Base-by-base conservation (phyloP, 2,329 filamentous ascomycete genomes). In the Colletotrichum siamense region DNA sequence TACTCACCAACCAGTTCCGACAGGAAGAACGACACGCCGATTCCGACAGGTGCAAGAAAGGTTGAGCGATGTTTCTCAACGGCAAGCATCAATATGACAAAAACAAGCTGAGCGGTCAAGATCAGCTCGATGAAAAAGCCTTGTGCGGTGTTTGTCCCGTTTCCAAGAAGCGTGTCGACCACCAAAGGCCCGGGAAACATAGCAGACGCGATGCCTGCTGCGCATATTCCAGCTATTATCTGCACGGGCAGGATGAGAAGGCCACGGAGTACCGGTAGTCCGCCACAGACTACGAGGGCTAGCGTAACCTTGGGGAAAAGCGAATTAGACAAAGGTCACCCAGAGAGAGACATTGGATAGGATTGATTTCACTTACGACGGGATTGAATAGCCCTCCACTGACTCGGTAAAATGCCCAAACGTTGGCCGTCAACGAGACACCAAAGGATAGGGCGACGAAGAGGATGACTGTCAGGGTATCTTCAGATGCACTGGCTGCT, bases 61-160 rank as follows among this genome's bases (percentile, higher is more conserved):
- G 94, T 95, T 4, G 91, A 91, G 61, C 92, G 92, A 82, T 95
- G 93, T 85, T 95, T 95, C 82, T 95, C 93, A 6, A 92, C 91
- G 0, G 93, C 93, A 61, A 95, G 87, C 90, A 95, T 93, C 82
- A 92, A 91, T 34, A 94, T 91, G 4, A 92, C 90, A 69, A 94
- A 86, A 9, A 94, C 89, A 12, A 94, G 86, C 81, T 93, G 88
- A 0, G 91, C 86, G 0, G 92, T 94, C 49, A 94, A 86, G 79
- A 94, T 92, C 85, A 92, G 89, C 82, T 94, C 93, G 64, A 94
- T 89, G 80, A 94, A 93, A 55, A 94, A 85, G 8, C 92, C 93
- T 75, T 91, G 92, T 0, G 86, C 86, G 12, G 88, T 85, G 74
- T 85, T 90, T 6, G 89, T 86, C 15, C 88, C 89, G 13, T 86